These are phyloP conservation scores for Omphalea diandra DNA, from an alignment of 441 rosid species.

Conservation along the genomic window DNA sequence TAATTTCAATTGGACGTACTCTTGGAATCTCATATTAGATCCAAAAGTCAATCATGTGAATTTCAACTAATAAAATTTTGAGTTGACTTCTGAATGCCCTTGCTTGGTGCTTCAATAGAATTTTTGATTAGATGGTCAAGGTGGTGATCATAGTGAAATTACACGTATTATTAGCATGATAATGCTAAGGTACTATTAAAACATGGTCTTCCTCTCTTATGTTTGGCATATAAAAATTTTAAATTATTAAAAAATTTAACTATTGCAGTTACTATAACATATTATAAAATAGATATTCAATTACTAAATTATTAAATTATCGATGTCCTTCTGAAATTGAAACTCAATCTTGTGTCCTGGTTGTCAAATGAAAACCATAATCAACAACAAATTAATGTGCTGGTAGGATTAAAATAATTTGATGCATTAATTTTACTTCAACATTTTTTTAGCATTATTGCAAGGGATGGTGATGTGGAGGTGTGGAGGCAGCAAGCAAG, in stretches of 20 bases:
- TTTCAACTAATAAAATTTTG: background rate
- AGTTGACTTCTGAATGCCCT: slow-evolving; percentile 8
- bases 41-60: slow-evolving; percentile 14
- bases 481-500: background rate
- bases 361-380: too few relatives aligned
- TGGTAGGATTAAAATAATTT: too few relatives aligned
- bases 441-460: too few relatives aligned
- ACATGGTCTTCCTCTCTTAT: background rate
- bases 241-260: too few relatives aligned
- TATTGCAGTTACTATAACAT: too few relatives aligned
- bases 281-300: too few relatives aligned
- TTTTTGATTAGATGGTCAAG: slow-evolving; percentile 21
- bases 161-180: background rate
- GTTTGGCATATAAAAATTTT: too few relatives aligned
- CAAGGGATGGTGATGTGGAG: background rate
- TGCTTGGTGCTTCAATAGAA: background rate
- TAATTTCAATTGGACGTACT: slow-evolving; percentile 16
- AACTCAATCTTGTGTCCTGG: too few relatives aligned
- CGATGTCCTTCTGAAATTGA: too few relatives aligned
- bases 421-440: too few relatives aligned
- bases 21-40: slow-evolving; percentile 4
- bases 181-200: background rate
- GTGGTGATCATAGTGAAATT: background rate
- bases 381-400: too few relatives aligned
- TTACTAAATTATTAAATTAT: too few relatives aligned